Evolutionary conservation across 352 stramenopile genomes (phyloP).

Genomic region (Phytopythium boreale): DNA sequence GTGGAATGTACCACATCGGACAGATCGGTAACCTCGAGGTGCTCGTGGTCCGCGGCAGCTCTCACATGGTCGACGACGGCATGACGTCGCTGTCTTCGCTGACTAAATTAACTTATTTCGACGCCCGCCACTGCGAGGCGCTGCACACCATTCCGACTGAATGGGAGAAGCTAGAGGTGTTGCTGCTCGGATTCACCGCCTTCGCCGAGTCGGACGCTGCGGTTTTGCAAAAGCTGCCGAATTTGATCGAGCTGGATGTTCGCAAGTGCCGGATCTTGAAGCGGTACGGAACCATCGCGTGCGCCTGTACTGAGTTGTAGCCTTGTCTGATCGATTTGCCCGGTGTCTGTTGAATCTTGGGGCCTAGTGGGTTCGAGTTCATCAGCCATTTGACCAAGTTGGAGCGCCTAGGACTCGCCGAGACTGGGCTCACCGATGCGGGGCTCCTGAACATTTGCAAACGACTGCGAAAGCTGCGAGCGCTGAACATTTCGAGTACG

Average conservation of each 20-base stretch:
- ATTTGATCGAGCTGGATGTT: constrained; percentile 63
- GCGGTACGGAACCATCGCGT: constrained; percentile 28
- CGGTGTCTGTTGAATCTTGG: not conserved
- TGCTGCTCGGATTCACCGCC: constrained; percentile 54
- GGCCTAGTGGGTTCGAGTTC: constrained; percentile 59
- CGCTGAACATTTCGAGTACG: constrained; percentile 66
- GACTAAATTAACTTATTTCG: constrained; percentile 51
- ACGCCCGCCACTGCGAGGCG: constrained; percentile 62
- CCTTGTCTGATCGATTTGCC: not conserved
- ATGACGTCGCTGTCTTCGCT: constrained; percentile 29
- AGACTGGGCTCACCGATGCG: constrained; percentile 61
- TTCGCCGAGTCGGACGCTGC: constrained; percentile 66
- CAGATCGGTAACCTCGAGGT: constrained; percentile 31
- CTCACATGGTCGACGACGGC: constrained; percentile 28
- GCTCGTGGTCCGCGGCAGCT: constrained; percentile 47
- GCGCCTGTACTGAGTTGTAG: not conserved
- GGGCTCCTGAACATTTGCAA: constrained; percentile 63
- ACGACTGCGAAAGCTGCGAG: constrained; percentile 30
- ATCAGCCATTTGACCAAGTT: constrained; percentile 53
- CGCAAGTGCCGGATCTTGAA: constrained; percentile 66
- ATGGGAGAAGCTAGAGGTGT: constrained; percentile 50
- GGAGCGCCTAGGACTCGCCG: constrained; percentile 51
- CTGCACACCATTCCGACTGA: constrained; percentile 45
- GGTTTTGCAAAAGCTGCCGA: constrained; percentile 46
- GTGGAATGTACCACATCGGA: constrained; percentile 27